A percentile compares a stretch with the other conserved stretches of the same genome.
Conservation (phyloP, 345 rosid genomes). For the Citrus unshiu region DNA sequence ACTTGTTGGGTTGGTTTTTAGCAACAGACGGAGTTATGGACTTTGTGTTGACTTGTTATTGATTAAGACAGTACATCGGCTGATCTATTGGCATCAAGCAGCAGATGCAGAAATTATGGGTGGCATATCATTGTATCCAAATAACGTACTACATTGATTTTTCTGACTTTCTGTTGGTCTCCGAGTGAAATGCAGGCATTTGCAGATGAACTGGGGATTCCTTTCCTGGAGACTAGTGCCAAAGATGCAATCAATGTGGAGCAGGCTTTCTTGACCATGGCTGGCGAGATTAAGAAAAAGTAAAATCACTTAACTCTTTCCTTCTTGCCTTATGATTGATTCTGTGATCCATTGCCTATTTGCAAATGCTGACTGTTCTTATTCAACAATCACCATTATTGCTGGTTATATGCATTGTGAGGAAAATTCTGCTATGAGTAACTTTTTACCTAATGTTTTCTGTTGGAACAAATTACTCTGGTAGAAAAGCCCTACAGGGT, state of each 20-base stretch:
- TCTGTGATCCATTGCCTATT: too few relatives aligned
- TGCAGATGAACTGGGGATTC: constrained; percentile 79
- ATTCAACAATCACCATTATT: not conserved
- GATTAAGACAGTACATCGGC: not conserved
- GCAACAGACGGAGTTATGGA: not conserved
- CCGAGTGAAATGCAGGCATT: constrained; percentile 47
- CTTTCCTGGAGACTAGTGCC: constrained; percentile 86
- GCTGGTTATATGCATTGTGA: not conserved
- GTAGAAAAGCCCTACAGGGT: not conserved
- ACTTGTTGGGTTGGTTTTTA: not conserved
- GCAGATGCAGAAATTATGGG: not conserved
- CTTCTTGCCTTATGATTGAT: not conserved
- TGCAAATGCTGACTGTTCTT: not conserved
- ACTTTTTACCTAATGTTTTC: not conserved
- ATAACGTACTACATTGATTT: not conserved
- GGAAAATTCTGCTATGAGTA: not conserved
- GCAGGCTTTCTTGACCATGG: constrained; percentile 82
- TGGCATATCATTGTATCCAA: not conserved
- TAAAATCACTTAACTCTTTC: constrained; percentile 17
- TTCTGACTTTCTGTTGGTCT: constrained; percentile 16
- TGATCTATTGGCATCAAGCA: not conserved
- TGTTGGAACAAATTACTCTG: not conserved
- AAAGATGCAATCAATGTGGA: constrained; percentile 80
- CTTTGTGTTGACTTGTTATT: not conserved
- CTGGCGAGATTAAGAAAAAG: constrained; percentile 75